Percentiles rank a stretch among this genome's conserved stretches.
phyloP scores from a whole-genome alignment of 257 asterid genomes.

The Mentha longifolia region DNA sequence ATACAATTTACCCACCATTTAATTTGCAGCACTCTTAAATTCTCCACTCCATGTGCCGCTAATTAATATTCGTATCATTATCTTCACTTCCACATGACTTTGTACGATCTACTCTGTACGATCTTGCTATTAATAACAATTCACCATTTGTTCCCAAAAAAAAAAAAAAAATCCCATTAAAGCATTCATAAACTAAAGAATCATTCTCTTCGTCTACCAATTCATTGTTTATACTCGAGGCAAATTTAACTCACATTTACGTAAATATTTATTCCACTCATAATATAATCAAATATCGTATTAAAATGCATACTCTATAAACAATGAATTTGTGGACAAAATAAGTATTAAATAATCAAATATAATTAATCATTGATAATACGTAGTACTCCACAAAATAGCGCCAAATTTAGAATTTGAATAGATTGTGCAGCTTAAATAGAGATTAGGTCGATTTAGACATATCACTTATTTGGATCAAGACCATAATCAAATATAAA shows the following conservation, averaged over 20 bases:
- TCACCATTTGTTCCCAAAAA: not conserved
- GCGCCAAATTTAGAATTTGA: not conserved
- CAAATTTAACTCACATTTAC: too few relatives aligned
- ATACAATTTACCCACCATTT: not conserved
- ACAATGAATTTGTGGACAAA: too few relatives aligned
- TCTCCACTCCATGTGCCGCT: conserved; percentile 38
- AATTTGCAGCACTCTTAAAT: conserved; percentile 33
- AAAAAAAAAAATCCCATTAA: too few relatives aligned
- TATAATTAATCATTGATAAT: not conserved
- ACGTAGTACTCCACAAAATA: too few relatives aligned
- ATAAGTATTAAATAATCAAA: not conserved
- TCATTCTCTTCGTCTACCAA: too few relatives aligned
- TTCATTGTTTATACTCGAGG: too few relatives aligned
- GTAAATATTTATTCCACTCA: too few relatives aligned
- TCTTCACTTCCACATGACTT: conserved; percentile 33
- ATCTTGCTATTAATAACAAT: not conserved
- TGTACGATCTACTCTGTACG: too few relatives aligned
- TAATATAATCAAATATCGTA: too few relatives aligned
- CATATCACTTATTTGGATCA: not conserved
- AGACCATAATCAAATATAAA: not conserved
- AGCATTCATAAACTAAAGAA: too few relatives aligned
- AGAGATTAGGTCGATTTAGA: not conserved
- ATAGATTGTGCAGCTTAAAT: not conserved
- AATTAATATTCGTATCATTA: conserved; percentile 16
- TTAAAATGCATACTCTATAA: too few relatives aligned